Evolutionary conservation across 2,329 filamentous ascomycete genomes (phyloP).

Genomic region (Aspergillus sp.): DNA sequence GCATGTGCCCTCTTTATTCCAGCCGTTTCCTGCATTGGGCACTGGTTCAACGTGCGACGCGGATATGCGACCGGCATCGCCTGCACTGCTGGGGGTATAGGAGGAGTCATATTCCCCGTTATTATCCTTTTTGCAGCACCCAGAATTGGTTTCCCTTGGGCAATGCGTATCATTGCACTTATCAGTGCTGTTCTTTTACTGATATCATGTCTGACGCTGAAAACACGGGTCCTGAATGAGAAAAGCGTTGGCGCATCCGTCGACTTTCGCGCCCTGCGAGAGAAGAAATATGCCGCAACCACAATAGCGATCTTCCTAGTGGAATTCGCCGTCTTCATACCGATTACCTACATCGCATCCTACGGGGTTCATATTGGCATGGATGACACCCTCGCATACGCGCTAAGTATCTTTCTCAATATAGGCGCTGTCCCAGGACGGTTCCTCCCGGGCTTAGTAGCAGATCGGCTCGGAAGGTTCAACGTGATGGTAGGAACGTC

Average conservation of each 20-base stretch:
- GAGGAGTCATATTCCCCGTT: conserved; percentile 38
- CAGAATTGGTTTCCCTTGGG: conserved; percentile 34
- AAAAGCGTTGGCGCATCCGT: not conserved
- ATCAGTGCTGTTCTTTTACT: conserved; percentile 20
- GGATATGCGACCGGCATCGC: conserved; percentile 38
- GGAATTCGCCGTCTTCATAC: conserved; percentile 40
- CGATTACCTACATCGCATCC: conserved; percentile 37
- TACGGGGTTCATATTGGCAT: conserved; percentile 32
- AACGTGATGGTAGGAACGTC: conserved; percentile 29
- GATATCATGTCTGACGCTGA: conserved; percentile 1
- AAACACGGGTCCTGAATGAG: not conserved
- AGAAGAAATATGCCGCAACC: conserved; percentile 27
- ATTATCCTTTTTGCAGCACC: conserved; percentile 32
- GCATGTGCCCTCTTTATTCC: conserved; percentile 32
- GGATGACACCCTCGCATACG: conserved; percentile 27
- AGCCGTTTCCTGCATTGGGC: conserved; percentile 31
- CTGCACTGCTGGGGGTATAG: conserved; percentile 36
- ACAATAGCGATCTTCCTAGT: conserved; percentile 36
- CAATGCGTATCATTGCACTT: conserved; percentile 33
- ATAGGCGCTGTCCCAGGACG: conserved; percentile 35
- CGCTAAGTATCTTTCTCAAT: conserved; percentile 36
- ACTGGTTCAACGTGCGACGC: conserved; percentile 38
- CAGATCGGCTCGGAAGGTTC: conserved; percentile 37
- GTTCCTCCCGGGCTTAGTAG: conserved; percentile 33
- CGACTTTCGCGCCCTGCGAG: conserved; percentile 26